Evolutionary conservation across 2,329 filamentous ascomycete species (phyloP), one percentile per base, ranked within the genome.

Genomic region (Pestalotiopsis sp.): DNA sequence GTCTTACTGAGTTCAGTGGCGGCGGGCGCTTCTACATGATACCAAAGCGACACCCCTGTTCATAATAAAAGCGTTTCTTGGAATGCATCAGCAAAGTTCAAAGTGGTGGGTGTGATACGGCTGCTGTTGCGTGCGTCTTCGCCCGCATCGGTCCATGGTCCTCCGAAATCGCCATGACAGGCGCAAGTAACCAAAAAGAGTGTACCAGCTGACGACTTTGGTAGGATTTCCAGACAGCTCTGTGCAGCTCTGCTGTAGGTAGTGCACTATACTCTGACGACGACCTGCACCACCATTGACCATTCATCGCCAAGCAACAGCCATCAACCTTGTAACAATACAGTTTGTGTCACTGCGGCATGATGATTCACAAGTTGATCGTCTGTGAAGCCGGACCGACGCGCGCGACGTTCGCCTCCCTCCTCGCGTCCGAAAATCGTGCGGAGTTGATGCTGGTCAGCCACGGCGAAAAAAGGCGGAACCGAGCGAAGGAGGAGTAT

Each of bases 91-190:
- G 25, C 57, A 59, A 59, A 23, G 57, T 59, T 59, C 57, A 59
- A 36, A 27, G 23, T 27, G 23, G 57, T 59, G 57, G 57, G 57
- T 59, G 57, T 59, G 57, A 59, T 36, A 23, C 57, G 57, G 27
- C 27, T 27, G 57, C 57, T 52, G 17, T 20, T 59, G 27, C 25
- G 27, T 62, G 36, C 59, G 12, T 27, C 59, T 27, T 39, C 27
- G 31, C 59, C 27, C 31, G 36, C 27, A 38, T 14, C 59, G 59
- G 59, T 36, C 36, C 27, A 13, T 38, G 25, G n/a, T 36, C 59
- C 59, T 62, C 59, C 59, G 59, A 62, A 62, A 20, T 62, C 59
- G 59, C 59, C 27, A 62, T 36, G 20, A 38, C 31, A 36, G 27
- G 57, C 23, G 27, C 13, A 20, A 20, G 27, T 9, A 4, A 11